Evolutionary conservation across 768 basidiomycete genomes (phyloP).

Genomic region (Tylopilus felleus): DNA sequence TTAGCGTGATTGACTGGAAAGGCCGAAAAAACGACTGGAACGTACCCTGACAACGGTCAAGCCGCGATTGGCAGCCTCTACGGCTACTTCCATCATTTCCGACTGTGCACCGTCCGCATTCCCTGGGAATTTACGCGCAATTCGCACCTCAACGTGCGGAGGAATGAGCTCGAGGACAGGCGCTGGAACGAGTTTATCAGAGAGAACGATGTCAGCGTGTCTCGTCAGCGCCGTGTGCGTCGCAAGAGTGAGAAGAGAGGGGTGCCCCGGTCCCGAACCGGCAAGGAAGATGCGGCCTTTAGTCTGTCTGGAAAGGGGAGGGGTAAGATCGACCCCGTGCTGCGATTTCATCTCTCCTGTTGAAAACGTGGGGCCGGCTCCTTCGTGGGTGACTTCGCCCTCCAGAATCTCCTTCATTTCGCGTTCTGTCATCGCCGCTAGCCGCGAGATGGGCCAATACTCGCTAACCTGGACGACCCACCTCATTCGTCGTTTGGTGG

Average conservation of each 20-base stretch:
- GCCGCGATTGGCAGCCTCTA: constrained; percentile 77
- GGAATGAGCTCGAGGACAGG: constrained; percentile 87
- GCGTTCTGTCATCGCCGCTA: constrained; percentile 61
- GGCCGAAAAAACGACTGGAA: constrained; percentile 2
- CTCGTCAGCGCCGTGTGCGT: constrained; percentile 77
- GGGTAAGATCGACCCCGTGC: constrained; percentile 22
- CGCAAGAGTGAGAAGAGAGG: constrained; percentile 85
- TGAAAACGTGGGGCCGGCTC: constrained; percentile 14
- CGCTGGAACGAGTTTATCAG: constrained; percentile 94
- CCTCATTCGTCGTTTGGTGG: constrained; percentile 66
- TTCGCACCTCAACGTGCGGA: constrained; percentile 63
- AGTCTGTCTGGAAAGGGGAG: constrained; percentile 14
- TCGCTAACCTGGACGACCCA: constrained; percentile 97
- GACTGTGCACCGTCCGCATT: constrained; percentile 93
- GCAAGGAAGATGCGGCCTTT: constrained; percentile 82
- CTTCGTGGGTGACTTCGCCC: constrained; percentile 26
- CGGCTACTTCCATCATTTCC: constrained; percentile 91
- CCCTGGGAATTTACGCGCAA: constrained; percentile 96
- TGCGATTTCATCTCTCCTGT: constrained; percentile 36
- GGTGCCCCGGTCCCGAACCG: constrained; percentile 95
- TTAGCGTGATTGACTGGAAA: background rate
- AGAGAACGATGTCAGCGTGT: constrained; percentile 82
- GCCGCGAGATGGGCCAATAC: constrained; percentile 83
- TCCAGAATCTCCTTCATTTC: constrained; percentile 69
- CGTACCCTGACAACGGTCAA: constrained; percentile 83